Evolutionary conservation across 768 basidiomycete species (phyloP).

Genomic region (Rhizopogon vesiculosus): DNA sequence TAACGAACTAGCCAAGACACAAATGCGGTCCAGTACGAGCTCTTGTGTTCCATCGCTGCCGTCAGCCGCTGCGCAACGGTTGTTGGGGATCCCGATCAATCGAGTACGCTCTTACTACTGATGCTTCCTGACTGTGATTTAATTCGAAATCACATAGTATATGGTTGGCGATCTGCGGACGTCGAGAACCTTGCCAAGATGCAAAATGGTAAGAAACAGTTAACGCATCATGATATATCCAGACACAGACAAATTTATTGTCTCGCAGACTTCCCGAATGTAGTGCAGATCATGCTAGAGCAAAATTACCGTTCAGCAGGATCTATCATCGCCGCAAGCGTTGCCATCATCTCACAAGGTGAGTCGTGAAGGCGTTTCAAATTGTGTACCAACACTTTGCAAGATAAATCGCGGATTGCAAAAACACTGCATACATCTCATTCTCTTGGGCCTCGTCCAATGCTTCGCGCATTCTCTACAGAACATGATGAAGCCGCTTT

Average conservation of each 20-base stretch:
- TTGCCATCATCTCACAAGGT: slow-evolving; percentile 85
- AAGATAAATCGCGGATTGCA: slow-evolving; percentile 71
- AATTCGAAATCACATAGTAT: slow-evolving; percentile 39
- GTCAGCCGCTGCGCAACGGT: slow-evolving; percentile 58
- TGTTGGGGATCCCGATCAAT: slow-evolving; percentile 91
- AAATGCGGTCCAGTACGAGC: slow-evolving; percentile 74
- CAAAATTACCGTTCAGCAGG: slow-evolving; percentile 85
- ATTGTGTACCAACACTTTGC: background rate
- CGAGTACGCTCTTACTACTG: slow-evolving; percentile 47
- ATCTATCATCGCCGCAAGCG: slow-evolving; percentile 64
- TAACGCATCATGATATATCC: background rate
- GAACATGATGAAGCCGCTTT: slow-evolving; percentile 66
- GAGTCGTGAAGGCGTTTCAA: slow-evolving; percentile 2
- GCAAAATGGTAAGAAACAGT: slow-evolving; percentile 43
- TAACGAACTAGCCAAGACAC: slow-evolving; percentile 60
- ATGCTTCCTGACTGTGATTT: background rate
- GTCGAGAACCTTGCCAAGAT: slow-evolving; percentile 71
- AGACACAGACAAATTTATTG: background rate
- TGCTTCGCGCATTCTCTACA: slow-evolving; percentile 45
- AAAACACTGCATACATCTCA: slow-evolving; percentile 73
- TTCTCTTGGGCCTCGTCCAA: slow-evolving; percentile 54
- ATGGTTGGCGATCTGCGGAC: slow-evolving; percentile 85
- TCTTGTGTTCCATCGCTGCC: slow-evolving; percentile 65
- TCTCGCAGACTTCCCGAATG: slow-evolving; percentile 55
- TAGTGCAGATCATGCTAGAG: slow-evolving; percentile 70